Evolutionary conservation across 2,329 filamentous ascomycete species (phyloP), one percentile per base, ranked within the genome.

Genomic region (Fonsecaea nubica): DNA sequence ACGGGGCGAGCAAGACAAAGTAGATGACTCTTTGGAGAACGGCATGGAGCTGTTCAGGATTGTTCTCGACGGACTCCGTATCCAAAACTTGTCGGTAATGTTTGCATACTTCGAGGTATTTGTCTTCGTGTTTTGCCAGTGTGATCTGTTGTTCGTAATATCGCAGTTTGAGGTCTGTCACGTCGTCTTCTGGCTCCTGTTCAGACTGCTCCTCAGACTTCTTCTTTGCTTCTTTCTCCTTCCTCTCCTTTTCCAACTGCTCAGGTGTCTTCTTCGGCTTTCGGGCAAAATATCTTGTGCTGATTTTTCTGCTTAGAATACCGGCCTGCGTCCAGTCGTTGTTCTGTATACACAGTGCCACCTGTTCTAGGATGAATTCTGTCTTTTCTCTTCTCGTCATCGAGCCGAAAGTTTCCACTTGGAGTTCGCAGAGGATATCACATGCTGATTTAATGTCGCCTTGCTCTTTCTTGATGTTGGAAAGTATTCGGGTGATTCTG

Each of bases 61-160:
- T 93, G 73, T 96, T 89, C 80, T 98, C 92, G 4, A 99, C 93
- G 2, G 93, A 92, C 78, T 97, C 93, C 0, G 96, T 99, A 77
- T 99, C 94, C 68, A 99, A 82, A 4, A 99, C 94, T 78, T 98
- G 93, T 77, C 95, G 87, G 83, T 98, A 99, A 81, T 99, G 89
- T 82, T 99, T 99, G 89, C 95, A 99, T 38, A 90, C 94, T 70
- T 98, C 94, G 38, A 99, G 88, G 76, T 99, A 99, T 80, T 97
- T 97, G 82, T 93, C 89, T 71, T 99, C 95, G 75, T 99, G 93
- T 85, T 97, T 98, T 64, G 95, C 92, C 61, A 99, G 84, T 55
- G 89, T 90, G 76, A 99, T 96, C 81, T 99, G 95, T 79, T 98
- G 95, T 81, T 97, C 93, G 81, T 97, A 99, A 82, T 93, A 99